These are phyloP conservation scores for Gaeumannomyces sp. DNA, from an alignment of 2,329 filamentous ascomycete genomes.

Conservation along the genomic window DNA sequence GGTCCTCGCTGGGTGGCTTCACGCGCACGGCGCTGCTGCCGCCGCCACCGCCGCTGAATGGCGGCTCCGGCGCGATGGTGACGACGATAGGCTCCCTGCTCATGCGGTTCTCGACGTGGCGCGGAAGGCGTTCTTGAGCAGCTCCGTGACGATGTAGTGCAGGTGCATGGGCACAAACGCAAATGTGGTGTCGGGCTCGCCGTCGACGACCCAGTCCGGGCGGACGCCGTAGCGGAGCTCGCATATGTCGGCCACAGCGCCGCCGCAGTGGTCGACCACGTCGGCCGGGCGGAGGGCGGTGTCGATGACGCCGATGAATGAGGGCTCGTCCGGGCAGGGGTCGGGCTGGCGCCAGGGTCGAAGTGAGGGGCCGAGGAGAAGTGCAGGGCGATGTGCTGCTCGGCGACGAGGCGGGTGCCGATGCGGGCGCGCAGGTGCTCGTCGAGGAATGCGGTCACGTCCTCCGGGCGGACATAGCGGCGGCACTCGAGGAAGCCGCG, in stretches of 20 bases:
- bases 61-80: slow-evolving; percentile 72
- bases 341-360: slow-evolving; percentile 45
- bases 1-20: slow-evolving; percentile 29
- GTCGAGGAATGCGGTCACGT: slow-evolving; percentile 90
- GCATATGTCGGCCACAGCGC: slow-evolving; percentile 91
- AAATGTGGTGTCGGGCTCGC: slow-evolving; percentile 80
- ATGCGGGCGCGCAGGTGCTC: slow-evolving; percentile 91
- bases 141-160: slow-evolving; percentile 94
- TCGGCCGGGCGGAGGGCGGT: slow-evolving; percentile 76
- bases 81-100: slow-evolving; percentile 80
- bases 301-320: slow-evolving; percentile 90
- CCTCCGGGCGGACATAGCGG: slow-evolving; percentile 74
- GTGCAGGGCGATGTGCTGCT: slow-evolving; percentile 94
- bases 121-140: slow-evolving; percentile 94
- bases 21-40: slow-evolving; percentile 25
- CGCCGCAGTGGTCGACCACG: slow-evolving; percentile 77
- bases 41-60: slow-evolving; percentile 19
- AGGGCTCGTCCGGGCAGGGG: slow-evolving; percentile 46
- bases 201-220: slow-evolving; percentile 73
- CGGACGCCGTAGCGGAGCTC: slow-evolving; percentile 92
- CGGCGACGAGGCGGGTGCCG: slow-evolving; percentile 86
- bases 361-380: slow-evolving; percentile 63
- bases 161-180: slow-evolving; percentile 93
- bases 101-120: slow-evolving; percentile 83
- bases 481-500: slow-evolving; percentile 89